Conservation (phyloP, 2,329 filamentous ascomycete species). For the Trichocomaceae sp. region DNA sequence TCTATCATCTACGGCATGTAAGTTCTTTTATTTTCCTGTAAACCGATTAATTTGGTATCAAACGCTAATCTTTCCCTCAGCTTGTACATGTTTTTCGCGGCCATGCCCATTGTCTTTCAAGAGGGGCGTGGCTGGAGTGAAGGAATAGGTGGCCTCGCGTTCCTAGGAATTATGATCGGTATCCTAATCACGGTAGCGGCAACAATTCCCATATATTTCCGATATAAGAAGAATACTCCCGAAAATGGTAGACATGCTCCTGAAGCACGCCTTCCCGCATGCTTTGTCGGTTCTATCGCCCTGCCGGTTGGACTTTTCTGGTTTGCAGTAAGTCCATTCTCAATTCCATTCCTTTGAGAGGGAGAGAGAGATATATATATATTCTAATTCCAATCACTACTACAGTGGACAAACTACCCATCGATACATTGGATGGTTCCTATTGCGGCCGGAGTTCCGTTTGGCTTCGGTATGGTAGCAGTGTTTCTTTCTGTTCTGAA, state of each 20-base stretch:
- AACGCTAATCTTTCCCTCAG: not conserved
- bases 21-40: not conserved
- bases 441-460: conserved; percentile 24
- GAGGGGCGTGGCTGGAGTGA: conserved; percentile 33
- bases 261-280: conserved; percentile 49
- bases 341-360: conserved; percentile 14
- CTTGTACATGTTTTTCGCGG: conserved; percentile 23
- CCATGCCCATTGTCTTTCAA: conserved; percentile 25
- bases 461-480: conserved; percentile 39
- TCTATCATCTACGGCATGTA: conserved; percentile 24
- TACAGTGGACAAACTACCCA: conserved; percentile 35
- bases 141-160: conserved; percentile 37
- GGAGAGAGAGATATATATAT: conserved; percentile 20
- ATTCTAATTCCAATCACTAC: conserved; percentile 8
- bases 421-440: conserved; percentile 35
- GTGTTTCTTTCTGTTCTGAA: conserved; percentile 32
- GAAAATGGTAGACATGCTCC: conserved; percentile 51
- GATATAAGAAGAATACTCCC: conserved; percentile 37
- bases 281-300: conserved; percentile 42
- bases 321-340: conserved; percentile 44
- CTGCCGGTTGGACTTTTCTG: conserved; percentile 45
- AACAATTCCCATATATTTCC: conserved; percentile 35
- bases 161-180: conserved; percentile 39
- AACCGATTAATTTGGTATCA: not conserved
- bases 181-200: conserved; percentile 32